Evolutionary conservation across 176 grass and related monocot genomes (phyloP).

Genomic region (Lolium multiflorum): DNA sequence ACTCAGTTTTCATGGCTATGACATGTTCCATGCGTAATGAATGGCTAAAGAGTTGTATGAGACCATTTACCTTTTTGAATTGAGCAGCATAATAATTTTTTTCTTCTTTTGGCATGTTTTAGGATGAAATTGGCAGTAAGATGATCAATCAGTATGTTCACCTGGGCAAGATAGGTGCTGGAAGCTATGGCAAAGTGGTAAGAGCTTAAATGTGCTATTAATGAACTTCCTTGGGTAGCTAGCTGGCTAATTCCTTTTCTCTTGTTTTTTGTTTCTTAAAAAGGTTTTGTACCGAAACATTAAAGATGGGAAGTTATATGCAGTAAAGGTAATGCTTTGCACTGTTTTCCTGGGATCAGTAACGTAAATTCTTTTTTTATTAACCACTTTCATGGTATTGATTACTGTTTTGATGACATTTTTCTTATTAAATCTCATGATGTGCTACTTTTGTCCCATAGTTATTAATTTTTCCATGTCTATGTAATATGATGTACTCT

Average conservation of each 20-base stretch:
- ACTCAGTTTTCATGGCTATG: conserved; percentile 20
- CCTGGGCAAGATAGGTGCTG: conserved; percentile 72
- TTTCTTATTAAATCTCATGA: conserved; percentile 30
- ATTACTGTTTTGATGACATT: not conserved
- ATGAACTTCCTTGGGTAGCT: conserved; percentile 22
- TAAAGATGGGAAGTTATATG: conserved; percentile 77
- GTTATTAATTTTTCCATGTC: not conserved
- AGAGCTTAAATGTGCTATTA: conserved; percentile 28
- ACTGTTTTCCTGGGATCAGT: not conserved
- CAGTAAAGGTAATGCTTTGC: conserved; percentile 73
- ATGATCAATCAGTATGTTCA: conserved; percentile 94
- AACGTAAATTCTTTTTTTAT: conserved; percentile 6
- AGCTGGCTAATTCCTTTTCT: not conserved
- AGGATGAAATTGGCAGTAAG: conserved; percentile 83
- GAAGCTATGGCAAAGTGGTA: conserved; percentile 99
- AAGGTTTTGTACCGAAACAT: conserved; percentile 77
- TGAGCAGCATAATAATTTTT: not conserved
- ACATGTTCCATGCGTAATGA: not conserved
- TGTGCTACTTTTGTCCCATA: not conserved
- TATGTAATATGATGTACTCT: not conserved
- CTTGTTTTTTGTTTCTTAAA: conserved; percentile 20
- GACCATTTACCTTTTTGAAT: conserved; percentile 12
- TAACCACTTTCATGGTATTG: not conserved
- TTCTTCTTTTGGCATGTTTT: conserved; percentile 29
- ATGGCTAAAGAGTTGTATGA: not conserved